Base-by-base conservation (phyloP, 2,329 filamentous ascomycete genomes). In the Phialocephala sp. region DNA sequence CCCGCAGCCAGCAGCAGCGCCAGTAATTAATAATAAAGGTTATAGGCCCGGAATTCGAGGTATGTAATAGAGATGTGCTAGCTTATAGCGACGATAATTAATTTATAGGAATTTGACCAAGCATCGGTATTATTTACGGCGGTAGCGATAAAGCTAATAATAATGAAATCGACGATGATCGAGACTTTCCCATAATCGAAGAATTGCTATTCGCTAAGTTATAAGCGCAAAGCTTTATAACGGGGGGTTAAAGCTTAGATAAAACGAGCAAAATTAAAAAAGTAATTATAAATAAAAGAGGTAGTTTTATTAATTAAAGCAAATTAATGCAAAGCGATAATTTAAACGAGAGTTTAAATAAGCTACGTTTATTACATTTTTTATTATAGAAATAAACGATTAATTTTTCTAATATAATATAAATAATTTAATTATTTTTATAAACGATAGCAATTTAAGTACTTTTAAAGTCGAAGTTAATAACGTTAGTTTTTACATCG, bases 401-500 rank as follows among this genome's bases (percentile, higher is more conserved):
- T 36, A 64, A n/a, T 69, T 66, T 64, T 63, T n/a, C 59, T 69
- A 39, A 69, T 24, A 65, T 22, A 43, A 54, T 64, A n/a, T 67
- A 70, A 59, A 65, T 41, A 66, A 69, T 66, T 67, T 36, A 67
- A 69, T 66, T 68, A 8, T 66, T 1, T 45, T 68, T n/a, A 22
- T 62, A 32, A 45, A 59, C 9, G 50, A 68, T 56, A 54, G 56
- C 59, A 56, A 69, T 71, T 63, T 35, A 66, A 69, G 64, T 68
- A 8, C 66, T 1, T 54, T 67, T n/a, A 22, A 67, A 68, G 60
- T 57, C 32, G 63, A 70, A 66, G 60, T 45, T 36, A 18, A 67
- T 62, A 35, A 69, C 18, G 37, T 27, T 65, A 60, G 45, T 67
- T 45, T 67, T 69, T n/a, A 39, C 59, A 56, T 60, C 20, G 52